A percentile compares a stretch with the other conserved stretches of the same genome.
Evolutionary conservation across 2,329 filamentous ascomycete species (phyloP).

Genomic region (Aspergillus pseudoterreus): DNA sequence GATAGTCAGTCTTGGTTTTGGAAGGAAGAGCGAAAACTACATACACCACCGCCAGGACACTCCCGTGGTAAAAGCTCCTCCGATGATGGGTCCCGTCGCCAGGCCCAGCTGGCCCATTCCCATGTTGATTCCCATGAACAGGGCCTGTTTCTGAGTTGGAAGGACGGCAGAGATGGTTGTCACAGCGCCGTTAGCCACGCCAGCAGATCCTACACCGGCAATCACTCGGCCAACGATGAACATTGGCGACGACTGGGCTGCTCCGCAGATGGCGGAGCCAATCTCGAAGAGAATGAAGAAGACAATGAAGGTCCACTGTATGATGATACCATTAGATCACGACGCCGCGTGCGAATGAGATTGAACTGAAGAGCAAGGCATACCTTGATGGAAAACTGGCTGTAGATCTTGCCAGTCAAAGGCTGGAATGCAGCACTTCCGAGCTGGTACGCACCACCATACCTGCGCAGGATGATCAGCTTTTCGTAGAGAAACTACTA

Average conservation of each 20-base stretch:
- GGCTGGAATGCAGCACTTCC: conserved; percentile 23
- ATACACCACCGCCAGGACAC: conserved; percentile 38
- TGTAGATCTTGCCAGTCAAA: conserved; percentile 24
- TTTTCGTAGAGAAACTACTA: too few species aligned
- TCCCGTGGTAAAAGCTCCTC: conserved; percentile 39
- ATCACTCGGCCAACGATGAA: conserved; percentile 32
- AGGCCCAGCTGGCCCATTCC: conserved; percentile 14
- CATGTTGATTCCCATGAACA: conserved; percentile 20
- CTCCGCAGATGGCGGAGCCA: conserved; percentile 22
- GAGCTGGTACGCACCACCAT: conserved; percentile 21
- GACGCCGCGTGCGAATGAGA: too few species aligned
- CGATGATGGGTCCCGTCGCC: conserved; percentile 39
- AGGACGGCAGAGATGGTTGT: conserved; percentile 33
- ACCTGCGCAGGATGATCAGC: conserved; percentile 6
- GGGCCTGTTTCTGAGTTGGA: conserved; percentile 30
- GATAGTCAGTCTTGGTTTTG: neutral
- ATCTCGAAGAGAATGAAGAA: conserved; percentile 28
- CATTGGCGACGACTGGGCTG: conserved; percentile 22
- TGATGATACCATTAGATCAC: neutral
- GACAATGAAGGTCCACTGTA: conserved; percentile 27
- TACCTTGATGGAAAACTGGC: conserved; percentile 20
- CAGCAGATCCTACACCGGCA: conserved; percentile 30
- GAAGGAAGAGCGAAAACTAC: neutral
- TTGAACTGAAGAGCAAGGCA: neutral
- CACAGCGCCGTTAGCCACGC: conserved; percentile 40